Evolutionary conservation across 495 filamentous ascomycete genomes (phyloP), one percentile per base, ranked within the genome.

Genomic region (Sphaerosporella brunnea): DNA sequence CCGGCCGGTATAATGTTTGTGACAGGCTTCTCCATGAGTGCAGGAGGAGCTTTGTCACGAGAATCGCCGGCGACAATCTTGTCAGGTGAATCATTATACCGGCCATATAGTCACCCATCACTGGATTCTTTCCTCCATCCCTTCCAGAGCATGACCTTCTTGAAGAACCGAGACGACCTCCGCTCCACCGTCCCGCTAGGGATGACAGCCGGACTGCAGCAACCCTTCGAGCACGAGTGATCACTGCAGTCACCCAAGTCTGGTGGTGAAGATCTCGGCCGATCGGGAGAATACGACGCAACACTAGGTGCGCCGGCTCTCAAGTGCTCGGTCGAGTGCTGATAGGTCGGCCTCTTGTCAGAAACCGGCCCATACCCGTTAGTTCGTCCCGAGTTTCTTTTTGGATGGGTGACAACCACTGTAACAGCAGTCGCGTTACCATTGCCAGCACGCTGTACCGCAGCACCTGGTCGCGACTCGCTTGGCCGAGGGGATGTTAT

Each of bases 61-160:
- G 40, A 23, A 30, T 36, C 28, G 25, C 32, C 18, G 30, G 28
- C 41, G 16, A 48, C 44, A 21, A 11, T 46, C 8, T 34, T 20
- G 18, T 25, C 43, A 13, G 21, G 16, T 43, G 45, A 36, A 28
- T 45, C 25, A 37, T 41, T 39, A 49, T 54, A 51, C 55, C 56
- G 55, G 25, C 56, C 56, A 59, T 59, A 44, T 59, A 59, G 56
- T 59, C 56, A 59, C 36, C 51, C 56, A 41, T 59, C 56, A 59
- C 49, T 37, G 28, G 47, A 47, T 36, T 60, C 57, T 38, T 60
- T 59, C 34, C 53, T 39, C 43, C 56, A 50, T 18, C 41, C 48
- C 48, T 59, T 42, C 56, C 56, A 60, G 46, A 51, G 50, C 45
- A 53, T 60, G 26, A 61, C 53, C 38, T 53, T 60, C 41, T 52